Base-by-base conservation (phyloP, 441 rosid genomes). In the Erodium moschatum region DNA sequence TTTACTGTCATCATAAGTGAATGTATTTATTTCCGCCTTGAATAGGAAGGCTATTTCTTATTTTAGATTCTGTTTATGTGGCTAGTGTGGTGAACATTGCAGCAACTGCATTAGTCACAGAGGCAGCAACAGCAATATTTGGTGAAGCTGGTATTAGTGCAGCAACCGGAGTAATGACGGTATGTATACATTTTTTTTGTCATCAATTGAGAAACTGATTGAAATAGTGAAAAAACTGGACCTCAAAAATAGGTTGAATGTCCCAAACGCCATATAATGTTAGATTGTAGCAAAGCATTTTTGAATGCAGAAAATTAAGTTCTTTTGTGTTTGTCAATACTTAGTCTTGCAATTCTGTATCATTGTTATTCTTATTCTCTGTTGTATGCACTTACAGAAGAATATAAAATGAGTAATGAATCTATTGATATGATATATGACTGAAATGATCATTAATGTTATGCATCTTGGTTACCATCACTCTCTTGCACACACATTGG, bases 131-230 rank as follows among this genome's bases (percentile, higher is more conserved):
- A 50, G 85, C 97, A 69, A 84, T 95, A 75, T 95, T 91, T 87
- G 99, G 99, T 71, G 99, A 91, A 86, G 99, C 99, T 77, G 99
- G 99, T 78, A 90, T 95, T 79, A 91, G 85, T 81, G 99, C 97
- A 20, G 99, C 99, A 72, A 95, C 99, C 75, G 97, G 97, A 82
- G 83, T 95, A 69, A 95, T 95, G 99, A 95, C 96, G 61, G 99
- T 95, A 85, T 9, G 96, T 83, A 72, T 74, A 52, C 65, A 24
- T 48, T 27, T 48, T 20, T 50, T 68, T 10, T 58, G 12, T 58
- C 63, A 18, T 19, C 54, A 12, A 13, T 46, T 46, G 54, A 12
- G 54, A 46, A 46, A 46, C 15, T 46, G 54, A 46, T 46, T 46
- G 54, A 46, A 46, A 46, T 46, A 46, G 54, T 46, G 54, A 46